Evolutionary conservation across 257 asterid species (phyloP).

Genomic region (Solanum verrucosum): DNA sequence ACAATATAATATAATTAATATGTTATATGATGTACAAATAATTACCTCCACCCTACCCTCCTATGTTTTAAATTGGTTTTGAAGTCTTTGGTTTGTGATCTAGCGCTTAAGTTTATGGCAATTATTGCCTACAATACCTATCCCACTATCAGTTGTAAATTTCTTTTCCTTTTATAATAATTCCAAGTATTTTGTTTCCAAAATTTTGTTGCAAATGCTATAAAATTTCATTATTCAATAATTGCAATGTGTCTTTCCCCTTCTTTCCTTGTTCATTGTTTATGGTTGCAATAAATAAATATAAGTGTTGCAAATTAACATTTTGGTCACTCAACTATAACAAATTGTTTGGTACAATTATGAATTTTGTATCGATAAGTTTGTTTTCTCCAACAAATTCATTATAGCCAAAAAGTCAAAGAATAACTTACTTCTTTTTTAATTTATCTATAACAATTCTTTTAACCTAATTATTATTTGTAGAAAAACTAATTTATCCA

Average conservation of each 20-base stretch:
- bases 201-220: background rate
- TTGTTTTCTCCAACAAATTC: background rate
- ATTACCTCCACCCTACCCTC: background rate
- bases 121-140: background rate
- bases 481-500: no score
- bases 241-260: background rate
- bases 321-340: background rate
- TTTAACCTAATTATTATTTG: no score
- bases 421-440: no score
- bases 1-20: background rate
- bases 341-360: background rate
- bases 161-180: background rate
- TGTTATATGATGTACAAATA: background rate
- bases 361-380: no score
- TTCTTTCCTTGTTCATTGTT: background rate
- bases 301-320: background rate
- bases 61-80: background rate
- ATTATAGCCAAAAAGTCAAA: no score
- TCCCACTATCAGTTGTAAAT: background rate
- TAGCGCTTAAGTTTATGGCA: background rate
- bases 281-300: background rate
- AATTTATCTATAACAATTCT: no score
- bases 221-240: background rate
- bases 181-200: background rate
- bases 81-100: background rate